Conservation (phyloP, 805 yeast genomes). For the Starmerella roubikii region DNA sequence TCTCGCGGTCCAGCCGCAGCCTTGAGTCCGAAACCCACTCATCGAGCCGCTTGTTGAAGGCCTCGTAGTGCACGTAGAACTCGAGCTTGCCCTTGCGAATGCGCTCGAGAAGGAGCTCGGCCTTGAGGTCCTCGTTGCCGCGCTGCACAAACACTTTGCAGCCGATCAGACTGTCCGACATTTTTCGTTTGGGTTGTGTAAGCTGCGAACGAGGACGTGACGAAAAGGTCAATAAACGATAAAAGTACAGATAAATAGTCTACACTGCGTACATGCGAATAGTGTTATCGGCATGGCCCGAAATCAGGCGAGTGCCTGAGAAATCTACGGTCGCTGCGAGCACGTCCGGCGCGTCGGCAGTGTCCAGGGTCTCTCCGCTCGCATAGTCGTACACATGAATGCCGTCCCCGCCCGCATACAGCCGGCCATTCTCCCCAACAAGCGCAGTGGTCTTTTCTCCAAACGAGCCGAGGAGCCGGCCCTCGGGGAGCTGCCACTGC, state of each 20-base stretch:
- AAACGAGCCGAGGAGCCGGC: conserved; percentile 50
- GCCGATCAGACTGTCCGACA: conserved; percentile 34
- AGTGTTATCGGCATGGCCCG: conserved; percentile 81
- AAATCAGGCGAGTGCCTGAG: conserved; percentile 65
- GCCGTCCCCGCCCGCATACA: conserved; percentile 82
- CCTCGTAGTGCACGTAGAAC: conserved; percentile 87
- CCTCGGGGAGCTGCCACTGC: conserved; percentile 74
- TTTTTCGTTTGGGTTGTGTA: too few species aligned
- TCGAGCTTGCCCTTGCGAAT: conserved; percentile 60
- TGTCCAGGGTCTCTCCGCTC: conserved; percentile 45
- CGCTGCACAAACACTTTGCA: conserved; percentile 72
- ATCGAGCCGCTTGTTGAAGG: conserved; percentile 89
- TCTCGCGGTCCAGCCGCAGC: conserved; percentile 56
- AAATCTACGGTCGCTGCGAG: conserved; percentile 60
- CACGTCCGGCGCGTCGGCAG: conserved; percentile 47
- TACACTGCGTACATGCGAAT: conserved; percentile 40
- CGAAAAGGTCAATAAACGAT: too few species aligned
- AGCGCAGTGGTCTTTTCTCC: conserved; percentile 23
- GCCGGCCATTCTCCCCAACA: conserved; percentile 33
- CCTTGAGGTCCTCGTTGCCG: conserved; percentile 65
- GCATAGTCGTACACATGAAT: conserved; percentile 63
- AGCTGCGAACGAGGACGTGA: too few species aligned
- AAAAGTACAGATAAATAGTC: too few species aligned
- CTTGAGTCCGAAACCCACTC: conserved; percentile 77
- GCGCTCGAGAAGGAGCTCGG: conserved; percentile 73